Conservation (phyloP, 805 yeast genomes). For the Kodamaea laetipori region DNA sequence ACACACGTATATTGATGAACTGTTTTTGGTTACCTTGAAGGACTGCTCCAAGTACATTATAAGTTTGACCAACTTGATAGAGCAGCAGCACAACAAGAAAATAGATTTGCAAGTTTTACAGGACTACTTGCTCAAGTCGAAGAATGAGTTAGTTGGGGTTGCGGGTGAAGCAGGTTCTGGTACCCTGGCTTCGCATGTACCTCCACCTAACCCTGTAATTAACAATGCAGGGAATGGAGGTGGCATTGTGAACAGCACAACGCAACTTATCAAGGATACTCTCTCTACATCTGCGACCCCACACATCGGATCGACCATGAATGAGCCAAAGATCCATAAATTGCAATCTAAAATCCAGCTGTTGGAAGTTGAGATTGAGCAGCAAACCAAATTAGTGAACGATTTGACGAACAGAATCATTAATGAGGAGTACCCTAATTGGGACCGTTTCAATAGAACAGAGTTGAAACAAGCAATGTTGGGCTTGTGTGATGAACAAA, state of each 20-base stretch:
- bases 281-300: constrained; percentile 50
- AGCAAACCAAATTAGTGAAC: constrained; percentile 47
- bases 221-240: constrained; percentile 22
- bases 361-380: constrained; percentile 47
- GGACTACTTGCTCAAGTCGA: constrained; percentile 74
- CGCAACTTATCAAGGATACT: constrained; percentile 51
- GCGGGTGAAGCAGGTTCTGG: constrained; percentile 13
- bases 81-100: constrained; percentile 86
- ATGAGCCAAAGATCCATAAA: constrained; percentile 46
- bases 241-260: constrained; percentile 44
- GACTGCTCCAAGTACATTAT: constrained; percentile 78
- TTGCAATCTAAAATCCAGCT: constrained; percentile 44
- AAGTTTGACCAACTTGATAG: constrained; percentile 58
- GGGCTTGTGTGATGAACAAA: constrained; percentile 74
- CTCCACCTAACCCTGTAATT: constrained; percentile 38
- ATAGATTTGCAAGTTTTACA: constrained; percentile 85
- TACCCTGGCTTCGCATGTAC: constrained; percentile 8
- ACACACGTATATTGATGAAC: constrained; percentile 64
- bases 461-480: constrained; percentile 75
- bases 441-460: constrained; percentile 76
- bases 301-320: constrained; percentile 41
- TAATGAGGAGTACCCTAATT: constrained; percentile 57
- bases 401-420: constrained; percentile 49
- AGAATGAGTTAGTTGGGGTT: constrained; percentile 55
- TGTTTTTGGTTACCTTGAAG: constrained; percentile 77